These are phyloP conservation scores for Volutella citrinella DNA, from an alignment of 2,329 filamentous ascomycete species.

Conservation along the genomic window DNA sequence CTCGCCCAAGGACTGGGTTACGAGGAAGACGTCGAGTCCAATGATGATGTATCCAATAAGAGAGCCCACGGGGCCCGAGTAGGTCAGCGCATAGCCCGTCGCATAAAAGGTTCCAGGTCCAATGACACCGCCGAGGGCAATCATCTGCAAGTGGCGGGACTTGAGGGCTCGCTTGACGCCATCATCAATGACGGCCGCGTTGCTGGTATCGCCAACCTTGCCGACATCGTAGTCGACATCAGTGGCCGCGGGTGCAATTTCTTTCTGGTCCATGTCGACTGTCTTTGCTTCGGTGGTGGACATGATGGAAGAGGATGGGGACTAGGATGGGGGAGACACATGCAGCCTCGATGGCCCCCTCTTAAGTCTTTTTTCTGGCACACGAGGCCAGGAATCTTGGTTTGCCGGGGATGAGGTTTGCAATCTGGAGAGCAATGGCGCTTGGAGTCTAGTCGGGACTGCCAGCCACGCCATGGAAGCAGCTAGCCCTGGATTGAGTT, in stretches of 20 bases:
- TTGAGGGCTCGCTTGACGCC: constrained; percentile 6
- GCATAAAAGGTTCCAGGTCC: constrained; percentile 6
- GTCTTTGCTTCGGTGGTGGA: neutral
- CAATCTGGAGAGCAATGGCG: too few species aligned
- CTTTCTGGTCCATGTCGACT: constrained; percentile 1
- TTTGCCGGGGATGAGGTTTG: too few species aligned
- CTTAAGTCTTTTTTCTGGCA: too few species aligned
- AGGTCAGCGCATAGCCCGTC: constrained; percentile 3
- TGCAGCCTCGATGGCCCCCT: too few species aligned
- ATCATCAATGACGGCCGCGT: constrained; percentile 6
- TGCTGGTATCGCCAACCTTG: constrained; percentile 3
- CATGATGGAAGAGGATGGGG: neutral
- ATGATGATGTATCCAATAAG: constrained; percentile 7
- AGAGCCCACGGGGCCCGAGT: constrained; percentile 3
- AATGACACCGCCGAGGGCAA: constrained; percentile 4
- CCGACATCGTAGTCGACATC: constrained; percentile 3
- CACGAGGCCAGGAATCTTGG: too few species aligned
- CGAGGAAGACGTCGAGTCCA: constrained; percentile 4
- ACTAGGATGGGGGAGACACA: too few species aligned
- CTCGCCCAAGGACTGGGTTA: constrained; percentile 5
- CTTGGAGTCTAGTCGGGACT: too few species aligned
- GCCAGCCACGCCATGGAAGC: too few species aligned
- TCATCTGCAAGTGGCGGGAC: too few species aligned
- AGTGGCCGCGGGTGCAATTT: neutral
- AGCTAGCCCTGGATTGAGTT: too few species aligned